Evolutionary conservation across 805 yeast species (phyloP).

Genomic region (Cyberlindnera mycetangii): DNA sequence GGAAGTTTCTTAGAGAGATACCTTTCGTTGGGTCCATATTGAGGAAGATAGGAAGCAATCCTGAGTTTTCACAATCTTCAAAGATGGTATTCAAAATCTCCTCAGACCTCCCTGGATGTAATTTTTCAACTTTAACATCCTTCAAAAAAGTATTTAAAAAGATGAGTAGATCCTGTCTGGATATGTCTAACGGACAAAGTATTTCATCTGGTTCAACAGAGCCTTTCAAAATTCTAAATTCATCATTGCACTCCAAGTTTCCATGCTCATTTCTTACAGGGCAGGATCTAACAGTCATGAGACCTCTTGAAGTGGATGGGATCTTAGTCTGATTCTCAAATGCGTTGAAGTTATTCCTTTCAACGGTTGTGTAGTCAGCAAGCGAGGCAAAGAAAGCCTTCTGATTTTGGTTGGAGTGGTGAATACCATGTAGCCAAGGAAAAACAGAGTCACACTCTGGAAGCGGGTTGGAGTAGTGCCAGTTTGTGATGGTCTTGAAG

Average conservation of each 20-base stretch:
- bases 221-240: constrained; percentile 49
- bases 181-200: constrained; percentile 45
- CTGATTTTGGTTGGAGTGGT: constrained; percentile 27
- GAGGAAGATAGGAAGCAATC: constrained; percentile 49
- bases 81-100: constrained; percentile 18
- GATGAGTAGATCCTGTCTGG: constrained; percentile 33
- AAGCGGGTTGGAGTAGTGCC: constrained; percentile 32
- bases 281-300: constrained; percentile 28
- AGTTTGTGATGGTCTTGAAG: constrained; percentile 18
- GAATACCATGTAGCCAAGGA: constrained; percentile 84
- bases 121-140: constrained; percentile 22
- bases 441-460: constrained; percentile 72
- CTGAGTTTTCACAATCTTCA: constrained; percentile 29
- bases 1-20: constrained; percentile 77
- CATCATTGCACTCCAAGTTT: constrained; percentile 3
- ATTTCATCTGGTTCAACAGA: constrained; percentile 54
- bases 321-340: constrained; percentile 22
- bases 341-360: constrained; percentile 21
- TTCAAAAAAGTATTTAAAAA: constrained; percentile 21
- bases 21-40: constrained; percentile 69
- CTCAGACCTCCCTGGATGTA: constrained; percentile 5
- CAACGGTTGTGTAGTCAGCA: constrained; percentile 23
- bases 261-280: constrained; percentile 27
- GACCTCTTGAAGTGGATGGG: constrained; percentile 22
- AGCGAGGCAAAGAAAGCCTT: constrained; percentile 23